Base-by-base conservation (phyloP, 768 basidiomycete genomes). In the Pleurotus eryngii region DNA sequence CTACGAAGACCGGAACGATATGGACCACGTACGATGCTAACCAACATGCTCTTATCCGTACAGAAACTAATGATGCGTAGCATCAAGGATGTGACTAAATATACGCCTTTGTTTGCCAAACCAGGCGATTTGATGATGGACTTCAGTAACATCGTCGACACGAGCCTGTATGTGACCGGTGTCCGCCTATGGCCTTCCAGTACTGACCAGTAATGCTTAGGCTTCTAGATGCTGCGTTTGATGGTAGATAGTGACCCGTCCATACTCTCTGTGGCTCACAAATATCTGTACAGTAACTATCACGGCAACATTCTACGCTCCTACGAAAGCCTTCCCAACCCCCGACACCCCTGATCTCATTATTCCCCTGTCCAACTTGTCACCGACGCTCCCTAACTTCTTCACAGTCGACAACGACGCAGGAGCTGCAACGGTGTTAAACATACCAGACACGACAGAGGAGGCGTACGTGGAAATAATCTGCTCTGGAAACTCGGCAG, bases 41-140 rank as follows among this genome's bases (percentile, higher is more conserved):
- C 26, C 54, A 3, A 63, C 63, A 22, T 46, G 61, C 59, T 49
- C 58, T 62, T 11, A 45, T 60, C 50, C n/a, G 20, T 18, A 45
- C 58, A 30, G 24, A 26, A 26, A 40, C 7, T 49, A 51, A 12
- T 20, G 20, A 6, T 17, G 3, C 18, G 3, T 50, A 71, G 80
- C 56, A 64, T 78, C 56, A 87, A 87, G 64, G 86, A 87, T 61
- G 81, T 82, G 37, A 84, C 84, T 6, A 81, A 79, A 38, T 86
- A 80, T 58, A 69, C 76, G 22, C 79, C 81, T 6, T 75, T 86
- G 48, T 87, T 86, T 65, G 65, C 82, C 1, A 70, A 79, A 58
- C 64, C 76, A 0, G 84, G 84, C 8, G 74, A 76, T 8, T 74
- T 87, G 56, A 81, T 86, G 61, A 72, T 87, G 51, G 79, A 85